Conservation (phyloP, 1,139 yeast genomes). For the Blastobotrys raffinosifermentans region DNA sequence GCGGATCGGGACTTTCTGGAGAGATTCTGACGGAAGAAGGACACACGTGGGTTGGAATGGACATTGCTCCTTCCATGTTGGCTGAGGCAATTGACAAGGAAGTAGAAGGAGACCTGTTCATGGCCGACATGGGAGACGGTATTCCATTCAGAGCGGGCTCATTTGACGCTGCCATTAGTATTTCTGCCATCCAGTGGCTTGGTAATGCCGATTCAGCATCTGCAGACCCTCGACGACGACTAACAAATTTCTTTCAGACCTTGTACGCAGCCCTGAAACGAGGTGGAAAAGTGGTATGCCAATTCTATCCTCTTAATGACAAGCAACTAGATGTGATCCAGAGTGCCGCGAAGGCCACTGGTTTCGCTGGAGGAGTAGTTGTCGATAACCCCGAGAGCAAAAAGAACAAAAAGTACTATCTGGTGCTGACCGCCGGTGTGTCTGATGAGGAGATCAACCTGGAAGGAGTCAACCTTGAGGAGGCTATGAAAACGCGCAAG, state of each 20-base stretch:
- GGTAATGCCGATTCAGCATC: slow-evolving; percentile 87
- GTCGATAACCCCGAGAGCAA: slow-evolving; percentile 92
- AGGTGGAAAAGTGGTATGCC: slow-evolving; percentile 97
- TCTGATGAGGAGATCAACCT: slow-evolving; percentile 65
- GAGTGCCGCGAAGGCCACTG: slow-evolving; percentile 85
- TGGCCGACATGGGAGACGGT: slow-evolving; percentile 91
- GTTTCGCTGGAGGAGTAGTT: slow-evolving; percentile 93
- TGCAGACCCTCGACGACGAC: slow-evolving; percentile 81
- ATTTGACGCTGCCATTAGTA: slow-evolving; percentile 94
- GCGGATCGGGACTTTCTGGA: slow-evolving; percentile 96
- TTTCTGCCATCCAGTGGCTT: slow-evolving; percentile 96
- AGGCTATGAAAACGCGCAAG: slow-evolving; percentile 46
- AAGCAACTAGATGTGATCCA: slow-evolving; percentile 72
- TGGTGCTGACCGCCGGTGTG: slow-evolving; percentile 82
- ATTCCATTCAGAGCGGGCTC: slow-evolving; percentile 95
- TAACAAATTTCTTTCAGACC: slow-evolving; percentile 78
- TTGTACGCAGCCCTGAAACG: slow-evolving; percentile 78
- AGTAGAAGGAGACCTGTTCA: slow-evolving; percentile 85
- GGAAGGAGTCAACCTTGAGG: slow-evolving; percentile 73
- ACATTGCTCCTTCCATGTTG: slow-evolving; percentile 91
- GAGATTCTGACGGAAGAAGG: slow-evolving; percentile 93
- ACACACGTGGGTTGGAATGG: slow-evolving; percentile 95
- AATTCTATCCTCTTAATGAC: slow-evolving; percentile 91
- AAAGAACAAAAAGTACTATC: slow-evolving; percentile 82
- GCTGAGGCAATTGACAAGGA: slow-evolving; percentile 91